Base-by-base conservation (phyloP, 2,329 filamentous ascomycete species). In the Arachnomyces sp. region DNA sequence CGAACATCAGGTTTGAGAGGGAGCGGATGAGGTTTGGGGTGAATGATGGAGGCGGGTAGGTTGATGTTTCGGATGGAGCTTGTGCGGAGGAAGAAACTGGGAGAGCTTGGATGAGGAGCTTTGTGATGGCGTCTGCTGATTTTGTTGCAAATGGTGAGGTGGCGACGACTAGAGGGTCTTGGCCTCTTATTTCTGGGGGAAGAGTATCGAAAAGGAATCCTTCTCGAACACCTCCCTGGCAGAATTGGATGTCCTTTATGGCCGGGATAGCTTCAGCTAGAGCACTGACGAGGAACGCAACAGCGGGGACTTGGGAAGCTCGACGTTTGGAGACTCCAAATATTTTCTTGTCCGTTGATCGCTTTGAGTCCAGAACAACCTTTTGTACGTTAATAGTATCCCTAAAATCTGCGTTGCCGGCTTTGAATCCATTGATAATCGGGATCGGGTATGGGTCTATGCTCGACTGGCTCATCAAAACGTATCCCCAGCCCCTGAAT, bases 401-500 rank as follows among this genome's bases (percentile, higher is more conserved):
- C 12, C 73, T 66, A 54, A 94, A 93, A 2, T 75, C 67, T 3
- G 67, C 55, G 8, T 77, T 75, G 0, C 72, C 61, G 1, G 81
- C 84, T 7, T 71, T 76, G 61, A 92, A 95, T 2, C 84, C 82
- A 46, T 88, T 89, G 59, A 92, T 82, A 14, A 83, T 80, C 0
- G 86, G 78, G 17, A 95, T 84, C 0, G 89, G 89, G 58, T 94
- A 95, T 0, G 86, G 86, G 39, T 74, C 69, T 32, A 86, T 75
- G 4, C 69, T 63, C 52, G 90, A 84, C 49, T 77, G 75, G 56
- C 84, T 80, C 83, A 94, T 89, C 38, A 95, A 72, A 55, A 94
- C 80, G 61, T 86, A 93, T 5, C 88, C 89, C 71, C 93, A 95
- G 12, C 89, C 89, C 28, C 89, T 73, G 57, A 95, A 94, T 0